Conservation (phyloP, 2,329 filamentous ascomycete genomes). For the Talaromyces sp. region DNA sequence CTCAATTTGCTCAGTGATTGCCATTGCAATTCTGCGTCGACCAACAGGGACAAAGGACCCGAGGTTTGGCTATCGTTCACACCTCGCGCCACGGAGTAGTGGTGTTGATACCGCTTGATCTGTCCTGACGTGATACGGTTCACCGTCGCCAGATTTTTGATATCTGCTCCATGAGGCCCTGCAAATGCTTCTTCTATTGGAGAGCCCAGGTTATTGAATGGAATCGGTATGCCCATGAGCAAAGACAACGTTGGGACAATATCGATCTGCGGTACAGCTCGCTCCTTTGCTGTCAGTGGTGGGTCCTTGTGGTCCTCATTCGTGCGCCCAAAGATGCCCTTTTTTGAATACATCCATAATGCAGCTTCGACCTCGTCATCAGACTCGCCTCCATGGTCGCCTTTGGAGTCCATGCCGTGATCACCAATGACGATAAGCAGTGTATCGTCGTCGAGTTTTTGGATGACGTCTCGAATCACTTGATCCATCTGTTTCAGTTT, state of each 20-base stretch:
- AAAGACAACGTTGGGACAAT: slow-evolving; percentile 88
- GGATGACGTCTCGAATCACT: slow-evolving; percentile 70
- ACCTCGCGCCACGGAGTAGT: slow-evolving; percentile 73
- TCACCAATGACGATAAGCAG: slow-evolving; percentile 97
- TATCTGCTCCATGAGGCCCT: slow-evolving; percentile 66
- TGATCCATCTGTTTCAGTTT: slow-evolving; percentile 90
- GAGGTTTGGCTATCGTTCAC: slow-evolving; percentile 61
- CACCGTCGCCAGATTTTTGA: slow-evolving; percentile 73
- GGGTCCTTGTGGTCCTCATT: slow-evolving; percentile 58
- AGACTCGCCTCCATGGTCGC: slow-evolving; percentile 97
- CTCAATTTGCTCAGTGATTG: slow-evolving; percentile 44
- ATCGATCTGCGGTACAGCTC: slow-evolving; percentile 80
- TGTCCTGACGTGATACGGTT: slow-evolving; percentile 77
- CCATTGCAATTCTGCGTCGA: slow-evolving; percentile 56
- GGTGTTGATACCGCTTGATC: slow-evolving; percentile 82
- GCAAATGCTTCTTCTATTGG: slow-evolving; percentile 94
- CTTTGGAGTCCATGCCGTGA: slow-evolving; percentile 96
- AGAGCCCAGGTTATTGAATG: slow-evolving; percentile 89
- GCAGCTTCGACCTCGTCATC: slow-evolving; percentile 94
- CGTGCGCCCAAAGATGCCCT: slow-evolving; percentile 76
- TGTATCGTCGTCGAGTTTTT: slow-evolving; percentile 76
- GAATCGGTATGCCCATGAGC: slow-evolving; percentile 85
- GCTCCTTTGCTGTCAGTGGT: slow-evolving; percentile 68
- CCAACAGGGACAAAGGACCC: slow-evolving; percentile 60
- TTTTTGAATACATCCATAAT: slow-evolving; percentile 97